Base-by-base conservation (phyloP, 345 rosid species). In the Acer yangbiense region DNA sequence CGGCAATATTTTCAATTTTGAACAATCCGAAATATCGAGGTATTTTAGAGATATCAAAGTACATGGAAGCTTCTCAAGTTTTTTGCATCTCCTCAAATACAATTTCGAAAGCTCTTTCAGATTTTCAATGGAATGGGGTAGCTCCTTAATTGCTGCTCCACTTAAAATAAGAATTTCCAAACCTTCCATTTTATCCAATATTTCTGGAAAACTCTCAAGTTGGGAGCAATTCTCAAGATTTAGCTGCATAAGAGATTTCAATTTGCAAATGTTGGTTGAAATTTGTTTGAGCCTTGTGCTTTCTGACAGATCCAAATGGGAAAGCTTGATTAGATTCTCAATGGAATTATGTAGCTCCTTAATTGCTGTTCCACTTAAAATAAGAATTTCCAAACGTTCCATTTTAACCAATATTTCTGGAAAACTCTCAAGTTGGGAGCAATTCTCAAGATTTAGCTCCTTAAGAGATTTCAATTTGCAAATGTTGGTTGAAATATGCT, bases 151-250 rank as follows among this genome's bases (percentile, higher is more conserved):
- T 8, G 75, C 76, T 1, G 72, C 79, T 21, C 63, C 41, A 67
- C 16, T 21, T 27, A 85, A 35, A 64, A 18, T 65, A 44, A 85
- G 65, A 0, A 20, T 44, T 21, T 55, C 50, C 17, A 85, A 29
- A 29, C 27, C 25, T 29, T 20, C 63, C 79, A 80, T 70, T 44
- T 58, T 18, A 21, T 18, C 68, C 32, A 43, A 35, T 12, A 82
- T 75, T 11, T 76, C 72, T 9, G 87, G 87, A 46, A 85, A 77
- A 25, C 57, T 58, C 48, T 13, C 54, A 14, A 85, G 78, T 54
- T 55, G 63, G 65, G n/a, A 16, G 69, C 87, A 85, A n/a, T 79
- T 74, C 11, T 60, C 11, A 52, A 85, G 78, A 60, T 35, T 27
- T 17, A 82, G 63, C 7, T 25, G 64, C 25, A 27, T 11, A 21